A percentile compares a stretch with the other conserved stretches of the same genome.
phyloP scores from a whole-genome alignment of 352 stramenopile genomes.

The Phytopythium delawarense region DNA sequence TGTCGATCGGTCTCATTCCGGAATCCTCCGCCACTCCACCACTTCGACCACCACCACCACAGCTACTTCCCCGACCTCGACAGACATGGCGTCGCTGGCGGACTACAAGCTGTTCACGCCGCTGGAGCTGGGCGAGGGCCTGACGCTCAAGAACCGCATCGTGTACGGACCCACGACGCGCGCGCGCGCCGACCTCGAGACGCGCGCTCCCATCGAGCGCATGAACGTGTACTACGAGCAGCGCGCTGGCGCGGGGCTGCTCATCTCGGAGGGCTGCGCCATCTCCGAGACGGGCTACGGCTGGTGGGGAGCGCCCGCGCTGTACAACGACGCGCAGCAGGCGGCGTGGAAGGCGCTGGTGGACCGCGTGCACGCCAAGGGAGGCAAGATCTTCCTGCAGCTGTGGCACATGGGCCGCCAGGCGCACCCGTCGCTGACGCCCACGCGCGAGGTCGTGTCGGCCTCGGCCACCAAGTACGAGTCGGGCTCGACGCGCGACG shows the following conservation, averaged over 20 bases:
- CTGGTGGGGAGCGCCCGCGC: slow-evolving; percentile 35
- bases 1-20: too few relatives aligned
- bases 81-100: too few relatives aligned
- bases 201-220: slow-evolving; percentile 19
- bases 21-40: too few relatives aligned
- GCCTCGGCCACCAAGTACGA: too few relatives aligned
- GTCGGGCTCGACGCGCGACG: slow-evolving; percentile 17
- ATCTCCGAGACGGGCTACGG: slow-evolving; percentile 27
- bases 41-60: too few relatives aligned
- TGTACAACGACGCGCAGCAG: slow-evolving; percentile 42
- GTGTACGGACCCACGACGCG: slow-evolving; percentile 33
- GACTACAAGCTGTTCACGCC: slow-evolving; percentile 30
- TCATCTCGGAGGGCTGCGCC: slow-evolving; percentile 20
- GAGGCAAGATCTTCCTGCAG: slow-evolving; percentile 38
- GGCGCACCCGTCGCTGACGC: slow-evolving; percentile 24
- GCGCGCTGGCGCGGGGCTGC: slow-evolving; percentile 18
- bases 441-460: slow-evolving; percentile 46
- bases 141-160: slow-evolving; percentile 37
- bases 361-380: slow-evolving; percentile 66
- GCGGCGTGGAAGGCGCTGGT: slow-evolving; percentile 33
- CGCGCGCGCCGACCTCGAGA: slow-evolving; percentile 12
- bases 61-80: too few relatives aligned
- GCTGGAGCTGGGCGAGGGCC: slow-evolving; percentile 11
- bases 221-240: slow-evolving; percentile 37
- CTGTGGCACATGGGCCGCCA: slow-evolving; percentile 70